Percentiles rank a stretch among this genome's conserved stretches.
phyloP scores from a whole-genome alignment of 305 asterid genomes.

The Nicotiana rustica region DNA sequence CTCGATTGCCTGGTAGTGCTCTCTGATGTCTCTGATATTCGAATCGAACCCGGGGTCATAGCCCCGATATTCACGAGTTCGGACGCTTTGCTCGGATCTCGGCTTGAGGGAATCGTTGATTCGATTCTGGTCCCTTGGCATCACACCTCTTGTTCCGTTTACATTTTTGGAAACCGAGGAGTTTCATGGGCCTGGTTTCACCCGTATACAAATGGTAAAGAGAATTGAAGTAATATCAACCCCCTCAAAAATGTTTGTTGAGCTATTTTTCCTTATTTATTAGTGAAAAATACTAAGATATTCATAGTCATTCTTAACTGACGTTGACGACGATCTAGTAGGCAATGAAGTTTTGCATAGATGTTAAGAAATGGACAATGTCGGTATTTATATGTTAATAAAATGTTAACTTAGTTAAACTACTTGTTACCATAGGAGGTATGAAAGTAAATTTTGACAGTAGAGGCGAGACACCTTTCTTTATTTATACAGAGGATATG shows the following conservation, averaged over 20 bases:
- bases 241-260: not conserved
- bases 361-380: not conserved
- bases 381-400: not conserved
- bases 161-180: too few species aligned
- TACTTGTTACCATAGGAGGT: not conserved
- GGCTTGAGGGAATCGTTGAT: too few species aligned
- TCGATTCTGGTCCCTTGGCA: too few species aligned
- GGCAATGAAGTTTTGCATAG: not conserved
- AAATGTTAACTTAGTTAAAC: conserved; percentile 22
- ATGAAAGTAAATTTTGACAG: not conserved
- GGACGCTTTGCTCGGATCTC: too few species aligned
- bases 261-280: not conserved
- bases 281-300: not conserved
- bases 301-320: not conserved
- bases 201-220: not conserved
- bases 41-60: too few species aligned
- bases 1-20: too few species aligned
- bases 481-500: not conserved
- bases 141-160: too few species aligned
- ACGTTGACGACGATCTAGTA: not conserved
- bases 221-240: not conserved
- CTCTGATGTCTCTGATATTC: too few species aligned
- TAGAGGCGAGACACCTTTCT: not conserved
- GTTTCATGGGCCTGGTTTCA: too few species aligned
- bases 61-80: too few species aligned